Percentiles rank a stretch among this genome's conserved stretches.
phyloP scores from a whole-genome alignment of 345 rosid genomes.

The Geranium rotundifolium region DNA sequence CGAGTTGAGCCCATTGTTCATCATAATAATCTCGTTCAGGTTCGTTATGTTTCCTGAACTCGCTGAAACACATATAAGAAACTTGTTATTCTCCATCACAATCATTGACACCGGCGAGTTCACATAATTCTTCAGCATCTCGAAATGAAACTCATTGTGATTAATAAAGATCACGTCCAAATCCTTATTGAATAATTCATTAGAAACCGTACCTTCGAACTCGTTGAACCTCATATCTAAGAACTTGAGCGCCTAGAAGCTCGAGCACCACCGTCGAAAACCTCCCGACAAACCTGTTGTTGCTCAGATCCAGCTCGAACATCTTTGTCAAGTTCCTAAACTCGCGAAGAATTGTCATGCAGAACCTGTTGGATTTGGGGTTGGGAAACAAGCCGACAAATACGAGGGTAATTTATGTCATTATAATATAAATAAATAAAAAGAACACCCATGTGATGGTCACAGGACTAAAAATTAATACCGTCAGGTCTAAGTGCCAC shows the following conservation, averaged over 20 bases:
- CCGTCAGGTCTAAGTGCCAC: no score
- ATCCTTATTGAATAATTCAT: constrained; percentile 54
- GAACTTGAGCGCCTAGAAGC: constrained; percentile 53
- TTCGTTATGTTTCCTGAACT: constrained; percentile 68
- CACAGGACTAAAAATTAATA: no score
- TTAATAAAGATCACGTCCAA: constrained; percentile 75
- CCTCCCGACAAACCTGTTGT: constrained; percentile 73
- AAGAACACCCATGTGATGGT: no score
- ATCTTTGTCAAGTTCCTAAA: constrained; percentile 41
- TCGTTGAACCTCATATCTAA: constrained; percentile 80
- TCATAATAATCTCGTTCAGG: constrained; percentile 56
- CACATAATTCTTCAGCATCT: constrained; percentile 60
- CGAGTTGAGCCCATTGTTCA: constrained; percentile 63
- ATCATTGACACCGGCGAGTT: constrained; percentile 85
- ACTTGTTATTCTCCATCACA: constrained; percentile 60
- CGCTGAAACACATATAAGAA: constrained; percentile 66
- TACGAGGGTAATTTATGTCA: no score
- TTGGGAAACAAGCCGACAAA: no score
- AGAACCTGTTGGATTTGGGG: constrained; percentile 70
- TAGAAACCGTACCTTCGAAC: constrained; percentile 72
- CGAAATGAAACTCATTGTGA: constrained; percentile 61
- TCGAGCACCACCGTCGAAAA: constrained; percentile 52
- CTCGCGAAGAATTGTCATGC: constrained; percentile 62
- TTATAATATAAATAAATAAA: no score
- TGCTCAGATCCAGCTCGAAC: constrained; percentile 85